A percentile compares a stretch with the other conserved stretches of the same genome.
phyloP scores from a whole-genome alignment of 352 stramenopile genomes.

The Aphanomyces astaci region DNA sequence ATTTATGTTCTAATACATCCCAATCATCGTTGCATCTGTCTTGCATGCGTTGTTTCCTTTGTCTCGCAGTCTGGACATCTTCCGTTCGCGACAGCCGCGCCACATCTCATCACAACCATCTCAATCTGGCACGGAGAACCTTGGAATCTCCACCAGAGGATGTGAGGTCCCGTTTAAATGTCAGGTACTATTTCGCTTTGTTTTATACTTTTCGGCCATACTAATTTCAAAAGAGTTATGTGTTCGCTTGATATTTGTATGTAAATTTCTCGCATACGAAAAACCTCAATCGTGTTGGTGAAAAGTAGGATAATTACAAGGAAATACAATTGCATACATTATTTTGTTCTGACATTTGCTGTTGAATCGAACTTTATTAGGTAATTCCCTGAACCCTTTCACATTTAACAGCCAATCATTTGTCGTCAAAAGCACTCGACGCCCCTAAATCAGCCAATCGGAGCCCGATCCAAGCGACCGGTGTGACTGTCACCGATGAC shows the following conservation, averaged over 20 bases:
- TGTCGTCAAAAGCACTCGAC: background rate
- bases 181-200: background rate
- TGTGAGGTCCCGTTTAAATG: background rate
- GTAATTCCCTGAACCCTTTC: background rate
- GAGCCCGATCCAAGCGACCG: background rate
- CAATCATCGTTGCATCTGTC: background rate
- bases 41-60: no score
- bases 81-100: no score
- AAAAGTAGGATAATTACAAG: background rate
- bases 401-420: slow-evolving; percentile 1
- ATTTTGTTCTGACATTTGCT: background rate
- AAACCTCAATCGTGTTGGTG: background rate
- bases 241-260: background rate
- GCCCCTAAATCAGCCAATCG: background rate
- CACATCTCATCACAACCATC: background rate
- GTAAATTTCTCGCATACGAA: background rate
- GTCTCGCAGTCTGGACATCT: no score
- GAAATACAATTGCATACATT: background rate
- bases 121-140: no score
- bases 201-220: background rate
- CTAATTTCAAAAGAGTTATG: background rate
- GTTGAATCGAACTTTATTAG: background rate
- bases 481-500: slow-evolving; percentile 1
- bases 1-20: background rate
- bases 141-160: background rate